These are phyloP conservation scores for Teratosphaeria epicoccoides DNA, from an alignment of 2,329 filamentous ascomycete species.

Conservation along the genomic window DNA sequence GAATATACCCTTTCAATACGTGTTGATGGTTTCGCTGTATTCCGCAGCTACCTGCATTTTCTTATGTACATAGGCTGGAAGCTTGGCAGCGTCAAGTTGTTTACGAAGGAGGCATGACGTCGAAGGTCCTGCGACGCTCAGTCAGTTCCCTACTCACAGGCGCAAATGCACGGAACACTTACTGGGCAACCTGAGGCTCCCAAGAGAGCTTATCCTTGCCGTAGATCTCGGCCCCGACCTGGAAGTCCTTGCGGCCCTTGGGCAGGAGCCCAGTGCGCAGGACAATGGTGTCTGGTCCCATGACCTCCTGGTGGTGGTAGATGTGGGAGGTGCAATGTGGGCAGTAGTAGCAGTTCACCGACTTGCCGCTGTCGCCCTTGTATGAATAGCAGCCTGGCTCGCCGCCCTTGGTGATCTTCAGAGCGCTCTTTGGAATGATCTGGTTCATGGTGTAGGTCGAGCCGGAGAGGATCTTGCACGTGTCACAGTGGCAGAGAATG, in stretches of 20 bases:
- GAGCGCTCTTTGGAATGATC: conserved; percentile 38
- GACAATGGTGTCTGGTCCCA: conserved; percentile 42
- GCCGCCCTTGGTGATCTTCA: conserved; percentile 44
- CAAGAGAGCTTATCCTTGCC: conserved; percentile 42
- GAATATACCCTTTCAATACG: no score
- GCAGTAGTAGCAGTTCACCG: conserved; percentile 49
- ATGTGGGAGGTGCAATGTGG: conserved; percentile 45
- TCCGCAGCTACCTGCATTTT: background rate
- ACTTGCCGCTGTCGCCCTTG: conserved; percentile 43
- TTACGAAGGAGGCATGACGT: conserved; percentile 34
- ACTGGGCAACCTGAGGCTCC: conserved; percentile 41
- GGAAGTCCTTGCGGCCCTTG: conserved; percentile 37
- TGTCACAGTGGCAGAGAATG: conserved; percentile 42
- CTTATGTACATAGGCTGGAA: background rate
- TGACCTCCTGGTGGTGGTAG: conserved; percentile 45
- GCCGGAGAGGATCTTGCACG: conserved; percentile 45
- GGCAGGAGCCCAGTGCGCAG: conserved; percentile 41
- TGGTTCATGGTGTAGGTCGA: conserved; percentile 45
- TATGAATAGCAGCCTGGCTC: conserved; percentile 44
- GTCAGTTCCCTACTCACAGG: background rate
- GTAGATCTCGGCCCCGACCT: conserved; percentile 44
- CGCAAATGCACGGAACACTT: background rate
- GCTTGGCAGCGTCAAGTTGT: background rate
- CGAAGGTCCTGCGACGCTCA: conserved; percentile 27
- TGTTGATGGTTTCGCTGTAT: background rate